Base-by-base conservation (phyloP, 345 rosid species). In the Ricinus communis region DNA sequence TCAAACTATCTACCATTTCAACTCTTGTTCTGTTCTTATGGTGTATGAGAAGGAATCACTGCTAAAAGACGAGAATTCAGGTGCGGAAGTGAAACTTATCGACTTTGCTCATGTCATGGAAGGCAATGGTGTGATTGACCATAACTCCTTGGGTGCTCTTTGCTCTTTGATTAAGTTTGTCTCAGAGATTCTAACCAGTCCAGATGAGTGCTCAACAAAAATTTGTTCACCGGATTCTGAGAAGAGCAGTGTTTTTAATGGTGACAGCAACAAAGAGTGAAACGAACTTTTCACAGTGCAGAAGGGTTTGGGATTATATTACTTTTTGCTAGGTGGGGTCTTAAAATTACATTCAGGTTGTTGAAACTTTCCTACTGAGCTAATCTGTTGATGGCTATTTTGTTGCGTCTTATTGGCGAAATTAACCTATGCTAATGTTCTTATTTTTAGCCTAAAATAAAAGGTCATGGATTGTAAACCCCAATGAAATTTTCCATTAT, bases 71-170 rank as follows among this genome's bases (percentile, higher is more conserved):
- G 67, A 38, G 56, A 79, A 68, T 65, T 68, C 82, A 61, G 68
- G 78, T 31, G 82, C 86, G 27, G 74, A 75, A 79, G 83, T 91
- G 12, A 92, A 89, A 76, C 98, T 96, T 47, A 79, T 95, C 41
- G 99, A 95, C 85, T 95, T 95, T 74, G 97, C 99, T 66, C 99
- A 95, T 79, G 94, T 89, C 61, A 36, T 74, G 69, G 99, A 93
- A 65, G 97, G 90, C 45, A 75, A 62, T n/a, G 99, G 91, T 24
- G 85, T 89, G 68, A 90, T 95, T 25, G 97, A 95, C 84, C 98
- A 93, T 74, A 95, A 95, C 83, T 93, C 91, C 87, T 74, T 93
- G 76, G 99, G 99, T 40, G 98, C 98, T 45, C 88, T 93, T 25
- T 92, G 97, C 79, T 95, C 98, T 62, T 78, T 93, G 64, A 93